Percentiles rank a stretch among this genome's conserved stretches.
Evolutionary conservation across 371 early-diverging fungal genomes (phyloP).

Genomic region (Batkoa obscura): DNA sequence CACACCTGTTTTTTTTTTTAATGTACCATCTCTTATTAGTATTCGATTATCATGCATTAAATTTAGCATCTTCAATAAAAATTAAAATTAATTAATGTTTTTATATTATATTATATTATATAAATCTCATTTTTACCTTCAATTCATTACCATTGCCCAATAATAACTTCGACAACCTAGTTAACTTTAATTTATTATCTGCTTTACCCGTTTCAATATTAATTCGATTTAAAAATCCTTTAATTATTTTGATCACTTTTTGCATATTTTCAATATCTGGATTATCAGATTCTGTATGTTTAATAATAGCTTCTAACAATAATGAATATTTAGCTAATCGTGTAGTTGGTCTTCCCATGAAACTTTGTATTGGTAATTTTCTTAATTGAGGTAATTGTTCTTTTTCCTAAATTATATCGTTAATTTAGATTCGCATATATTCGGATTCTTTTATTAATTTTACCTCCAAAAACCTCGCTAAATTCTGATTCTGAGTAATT

Average conservation of each 20-base stretch:
- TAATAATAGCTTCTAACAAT: slow-evolving; percentile 62
- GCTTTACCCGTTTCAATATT: slow-evolving; percentile 71
- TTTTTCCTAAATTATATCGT: slow-evolving; percentile 23
- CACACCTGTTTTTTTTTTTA: slow-evolving; percentile 44
- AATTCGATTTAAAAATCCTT: slow-evolving; percentile 44
- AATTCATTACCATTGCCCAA: slow-evolving; percentile 25
- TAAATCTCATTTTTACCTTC: slow-evolving; percentile 11
- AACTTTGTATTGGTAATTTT: slow-evolving; percentile 60
- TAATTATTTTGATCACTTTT: slow-evolving; percentile 36
- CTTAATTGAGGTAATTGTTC: slow-evolving; percentile 59
- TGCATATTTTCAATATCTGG: slow-evolving; percentile 48
- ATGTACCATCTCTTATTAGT: slow-evolving; percentile 55
- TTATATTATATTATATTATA: no score
- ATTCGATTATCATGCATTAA: slow-evolving; percentile 45
- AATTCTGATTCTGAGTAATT: slow-evolving; percentile 33
- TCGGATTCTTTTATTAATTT: neutral
- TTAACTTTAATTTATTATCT: slow-evolving; percentile 51
- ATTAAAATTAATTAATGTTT: neutral
- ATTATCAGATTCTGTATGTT: slow-evolving; percentile 59
- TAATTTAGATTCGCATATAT: no score
- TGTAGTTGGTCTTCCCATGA: slow-evolving; percentile 69
- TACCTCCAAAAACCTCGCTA: slow-evolving; percentile 56
- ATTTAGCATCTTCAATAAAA: slow-evolving; percentile 36
- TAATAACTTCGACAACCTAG: slow-evolving; percentile 26
- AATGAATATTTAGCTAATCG: slow-evolving; percentile 79